Conservation (phyloP, 129 eudicot species). For the Flaveria trinervia region DNA sequence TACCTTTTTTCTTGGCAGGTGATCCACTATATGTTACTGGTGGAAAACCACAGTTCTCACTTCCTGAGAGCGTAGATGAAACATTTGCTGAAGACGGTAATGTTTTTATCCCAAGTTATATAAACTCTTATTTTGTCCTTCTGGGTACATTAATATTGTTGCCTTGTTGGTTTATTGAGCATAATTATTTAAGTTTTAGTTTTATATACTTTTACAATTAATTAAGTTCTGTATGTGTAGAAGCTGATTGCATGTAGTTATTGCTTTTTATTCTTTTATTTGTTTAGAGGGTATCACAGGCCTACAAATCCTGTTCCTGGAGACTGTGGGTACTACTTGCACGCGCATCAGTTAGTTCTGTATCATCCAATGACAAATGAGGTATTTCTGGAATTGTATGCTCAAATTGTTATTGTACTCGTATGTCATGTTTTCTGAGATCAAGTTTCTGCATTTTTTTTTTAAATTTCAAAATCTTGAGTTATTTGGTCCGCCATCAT, state of each 20-base stretch:
- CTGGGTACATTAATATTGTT: neutral
- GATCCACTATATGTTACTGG: constrained; percentile 83
- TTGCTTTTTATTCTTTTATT: neutral
- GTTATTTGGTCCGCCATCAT: neutral
- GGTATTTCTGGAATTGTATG: constrained; percentile 40
- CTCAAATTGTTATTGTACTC: neutral
- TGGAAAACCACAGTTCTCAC: constrained; percentile 67
- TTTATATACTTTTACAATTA: neutral
- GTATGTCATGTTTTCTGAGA: constrained; percentile 10
- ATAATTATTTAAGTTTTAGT: neutral
- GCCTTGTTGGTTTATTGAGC: neutral
- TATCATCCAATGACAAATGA: constrained; percentile 69
- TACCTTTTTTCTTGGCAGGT: constrained; percentile 44
- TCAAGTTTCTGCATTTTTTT: neutral
- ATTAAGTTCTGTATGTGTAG: neutral
- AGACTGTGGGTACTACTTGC: constrained; percentile 95
- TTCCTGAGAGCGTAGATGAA: constrained; percentile 54
- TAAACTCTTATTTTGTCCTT: neutral
- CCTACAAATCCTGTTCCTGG: constrained; percentile 97
- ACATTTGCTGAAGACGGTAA: constrained; percentile 88
- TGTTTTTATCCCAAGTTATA: neutral
- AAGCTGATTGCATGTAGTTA: neutral
- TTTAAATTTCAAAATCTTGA: neutral
- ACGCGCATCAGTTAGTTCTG: constrained; percentile 72
- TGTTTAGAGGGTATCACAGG: constrained; percentile 75